phyloP scores from a whole-genome alignment of 1,284 basidiomycete species.

The Melampsora abietis-canadensis region DNA sequence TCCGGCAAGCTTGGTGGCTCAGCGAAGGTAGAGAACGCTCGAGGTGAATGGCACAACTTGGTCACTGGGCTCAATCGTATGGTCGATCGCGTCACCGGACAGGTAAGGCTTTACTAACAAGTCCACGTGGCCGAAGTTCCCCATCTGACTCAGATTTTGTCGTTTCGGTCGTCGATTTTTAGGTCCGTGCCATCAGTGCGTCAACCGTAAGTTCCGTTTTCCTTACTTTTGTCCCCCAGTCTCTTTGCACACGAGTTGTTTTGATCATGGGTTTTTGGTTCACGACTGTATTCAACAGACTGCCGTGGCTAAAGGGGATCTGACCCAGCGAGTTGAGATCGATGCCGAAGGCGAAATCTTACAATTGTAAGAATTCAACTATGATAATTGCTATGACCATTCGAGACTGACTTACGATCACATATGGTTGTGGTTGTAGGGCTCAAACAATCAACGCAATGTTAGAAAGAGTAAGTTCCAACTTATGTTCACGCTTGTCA shows the following conservation, averaged over 20 bases:
- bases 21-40: slow-evolving; percentile 83
- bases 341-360: slow-evolving; percentile 94
- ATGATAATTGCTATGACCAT: neutral
- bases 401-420: no score
- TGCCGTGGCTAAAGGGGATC: slow-evolving; percentile 90
- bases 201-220: slow-evolving; percentile 25
- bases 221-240: neutral
- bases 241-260: neutral
- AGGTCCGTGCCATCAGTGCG: slow-evolving; percentile 22
- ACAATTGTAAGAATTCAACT: slow-evolving; percentile 67
- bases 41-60: slow-evolving; percentile 79
- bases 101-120: slow-evolving; percentile 4
- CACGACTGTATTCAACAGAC: neutral
- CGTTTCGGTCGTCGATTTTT: neutral
- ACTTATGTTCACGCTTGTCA: neutral
- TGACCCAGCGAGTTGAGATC: slow-evolving; percentile 93
- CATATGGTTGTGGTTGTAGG: neutral
- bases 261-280: neutral
- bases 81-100: slow-evolving; percentile 42
- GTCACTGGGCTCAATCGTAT: slow-evolving; percentile 39
- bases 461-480: slow-evolving; percentile 28
- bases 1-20: slow-evolving; percentile 89
- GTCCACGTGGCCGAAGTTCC: no score
- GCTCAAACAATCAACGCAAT: slow-evolving; percentile 43
- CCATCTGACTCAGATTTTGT: neutral